Percentiles rank a stretch among this genome's conserved stretches.
Conservation (phyloP, 1,284 basidiomycete species). For the Trichosporon faecale region DNA sequence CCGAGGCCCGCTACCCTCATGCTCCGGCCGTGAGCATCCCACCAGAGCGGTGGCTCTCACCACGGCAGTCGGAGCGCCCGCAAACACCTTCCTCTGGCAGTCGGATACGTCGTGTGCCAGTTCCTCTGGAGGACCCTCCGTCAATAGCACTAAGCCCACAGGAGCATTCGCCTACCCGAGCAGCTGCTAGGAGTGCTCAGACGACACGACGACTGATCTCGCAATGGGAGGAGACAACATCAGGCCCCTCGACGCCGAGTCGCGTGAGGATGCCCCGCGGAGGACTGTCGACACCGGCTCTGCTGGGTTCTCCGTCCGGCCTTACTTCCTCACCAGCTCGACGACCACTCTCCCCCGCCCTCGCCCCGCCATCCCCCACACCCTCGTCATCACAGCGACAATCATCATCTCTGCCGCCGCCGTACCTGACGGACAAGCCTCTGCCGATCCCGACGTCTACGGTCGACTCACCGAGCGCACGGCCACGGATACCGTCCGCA, state of each 20-base stretch:
- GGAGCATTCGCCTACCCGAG: conserved; percentile 20
- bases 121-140: conserved; percentile 12
- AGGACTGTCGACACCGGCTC: background rate
- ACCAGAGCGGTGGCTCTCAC: background rate
- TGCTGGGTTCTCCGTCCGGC: background rate
- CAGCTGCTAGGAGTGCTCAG: conserved; percentile 23
- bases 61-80: conserved; percentile 14
- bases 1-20: conserved; percentile 10
- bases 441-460: conserved; percentile 36
- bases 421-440: conserved; percentile 43
- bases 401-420: conserved; percentile 5
- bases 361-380: background rate
- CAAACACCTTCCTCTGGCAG: conserved; percentile 31
- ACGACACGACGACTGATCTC: conserved; percentile 40
- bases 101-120: conserved; percentile 23
- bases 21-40: conserved; percentile 6
- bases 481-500: conserved; percentile 13
- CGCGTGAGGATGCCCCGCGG: background rate
- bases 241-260: conserved; percentile 4
- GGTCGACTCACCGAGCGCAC: conserved; percentile 1
- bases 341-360: background rate
- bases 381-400: background rate
- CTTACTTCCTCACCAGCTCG: background rate
- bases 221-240: conserved; percentile 39
- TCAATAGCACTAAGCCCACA: conserved; percentile 5